Conservation (phyloP, 345 rosid species). For the Linum usitatissimum region DNA sequence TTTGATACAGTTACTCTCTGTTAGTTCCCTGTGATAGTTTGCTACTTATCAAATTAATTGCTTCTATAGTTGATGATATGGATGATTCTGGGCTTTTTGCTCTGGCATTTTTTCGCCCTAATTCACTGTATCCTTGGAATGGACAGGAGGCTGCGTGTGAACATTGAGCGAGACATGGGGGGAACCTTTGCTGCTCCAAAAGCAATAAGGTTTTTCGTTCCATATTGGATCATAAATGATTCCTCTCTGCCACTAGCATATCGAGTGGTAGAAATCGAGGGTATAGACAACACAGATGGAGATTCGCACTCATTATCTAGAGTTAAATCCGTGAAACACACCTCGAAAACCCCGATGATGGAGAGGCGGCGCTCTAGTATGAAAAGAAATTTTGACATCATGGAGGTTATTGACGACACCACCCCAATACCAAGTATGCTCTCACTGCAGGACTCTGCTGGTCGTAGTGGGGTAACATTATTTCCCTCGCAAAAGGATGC, state of each 20-base stretch:
- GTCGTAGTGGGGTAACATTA: conserved; percentile 53
- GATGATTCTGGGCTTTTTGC: too few species aligned
- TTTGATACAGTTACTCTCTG: not conserved
- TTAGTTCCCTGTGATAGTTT: not conserved
- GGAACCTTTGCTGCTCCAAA: conserved; percentile 78
- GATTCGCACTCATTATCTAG: conserved; percentile 54
- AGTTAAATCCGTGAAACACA: conserved; percentile 52
- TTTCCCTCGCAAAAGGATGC: conserved; percentile 81
- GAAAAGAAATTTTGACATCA: conserved; percentile 57
- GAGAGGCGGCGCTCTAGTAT: conserved; percentile 39
- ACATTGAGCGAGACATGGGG: conserved; percentile 86
- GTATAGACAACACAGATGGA: conserved; percentile 44
- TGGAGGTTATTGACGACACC: conserved; percentile 80
- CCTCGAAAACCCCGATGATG: conserved; percentile 43
- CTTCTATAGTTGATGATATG: not conserved
- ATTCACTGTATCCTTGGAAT: not conserved
- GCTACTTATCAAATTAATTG: not conserved
- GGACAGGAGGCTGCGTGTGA: conserved; percentile 85
- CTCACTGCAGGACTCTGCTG: conserved; percentile 84
- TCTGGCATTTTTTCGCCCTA: not conserved
- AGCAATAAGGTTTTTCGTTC: conserved; percentile 79
- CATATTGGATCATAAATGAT: conserved; percentile 89
- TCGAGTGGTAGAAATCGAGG: conserved; percentile 83
- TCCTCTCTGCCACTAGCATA: conserved; percentile 68
- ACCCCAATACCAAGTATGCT: conserved; percentile 89